These are phyloP conservation scores for Lentinula aciculospora DNA, from an alignment of 768 basidiomycete species.

Conservation along the genomic window DNA sequence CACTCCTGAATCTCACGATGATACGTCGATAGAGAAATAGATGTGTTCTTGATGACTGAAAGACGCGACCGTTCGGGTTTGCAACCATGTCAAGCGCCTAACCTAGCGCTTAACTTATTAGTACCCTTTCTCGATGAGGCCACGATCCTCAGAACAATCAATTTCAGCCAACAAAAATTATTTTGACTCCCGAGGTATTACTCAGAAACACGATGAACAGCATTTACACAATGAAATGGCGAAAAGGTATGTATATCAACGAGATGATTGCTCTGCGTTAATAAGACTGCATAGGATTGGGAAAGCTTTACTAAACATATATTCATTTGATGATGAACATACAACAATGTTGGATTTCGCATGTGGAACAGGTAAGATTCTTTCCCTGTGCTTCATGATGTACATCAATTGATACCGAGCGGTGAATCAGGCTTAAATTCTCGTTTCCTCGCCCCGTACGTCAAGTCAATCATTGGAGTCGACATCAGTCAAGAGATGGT, in stretches of 20 bases:
- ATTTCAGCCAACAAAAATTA: constrained; percentile 13
- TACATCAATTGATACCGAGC: not conserved
- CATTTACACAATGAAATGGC: constrained; percentile 12
- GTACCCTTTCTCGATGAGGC: too few relatives aligned
- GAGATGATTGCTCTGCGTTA: not conserved
- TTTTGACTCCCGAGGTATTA: constrained; percentile 13
- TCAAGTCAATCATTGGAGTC: constrained; percentile 9
- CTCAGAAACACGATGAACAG: constrained; percentile 13
- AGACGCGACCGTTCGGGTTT: too few relatives aligned
- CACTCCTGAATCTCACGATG: too few relatives aligned
- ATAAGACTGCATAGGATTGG: constrained; percentile 10
- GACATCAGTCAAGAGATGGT: constrained; percentile 12
- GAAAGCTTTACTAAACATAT: constrained; percentile 13
- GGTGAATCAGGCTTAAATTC: constrained; percentile 6
- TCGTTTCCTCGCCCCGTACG: constrained; percentile 4
- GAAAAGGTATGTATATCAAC: constrained; percentile 3
- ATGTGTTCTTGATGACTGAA: too few relatives aligned
- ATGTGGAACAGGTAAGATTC: constrained; percentile 14
- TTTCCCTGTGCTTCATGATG: not conserved
- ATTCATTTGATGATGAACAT: constrained; percentile 13
- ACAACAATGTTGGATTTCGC: constrained; percentile 17
- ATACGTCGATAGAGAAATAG: too few relatives aligned
- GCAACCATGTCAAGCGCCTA: too few relatives aligned
- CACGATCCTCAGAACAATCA: not conserved
- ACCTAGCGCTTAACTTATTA: not conserved